Evolutionary conservation across 495 filamentous ascomycete genomes (phyloP), one percentile per base, ranked within the genome.

Genomic region (Talaromyces liani): DNA sequence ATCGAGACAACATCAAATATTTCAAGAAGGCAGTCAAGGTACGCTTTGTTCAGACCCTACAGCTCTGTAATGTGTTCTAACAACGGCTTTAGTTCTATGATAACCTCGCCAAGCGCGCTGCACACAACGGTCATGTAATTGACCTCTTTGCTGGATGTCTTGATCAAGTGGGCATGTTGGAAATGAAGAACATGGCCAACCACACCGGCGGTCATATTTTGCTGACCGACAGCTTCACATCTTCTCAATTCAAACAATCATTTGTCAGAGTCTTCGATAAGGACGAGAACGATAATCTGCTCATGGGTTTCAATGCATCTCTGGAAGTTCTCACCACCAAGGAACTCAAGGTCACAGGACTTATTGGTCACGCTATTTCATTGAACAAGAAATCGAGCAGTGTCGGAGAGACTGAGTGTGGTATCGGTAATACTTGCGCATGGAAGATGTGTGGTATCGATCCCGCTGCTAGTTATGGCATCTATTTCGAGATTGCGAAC

Each of bases 371-470:
- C 72, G 95, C 94, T 2, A 87, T 98, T 34, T 96, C 92, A 3
- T 78, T 97, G 71, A 97, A 97, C 80, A 99, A 98, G 80, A 99
- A 99, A 72, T 97, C 94, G 2, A 87, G 89, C 9, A 96, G 91
- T 6, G 95, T 99, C 29, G 95, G 95, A 53, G 95, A 99, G 78
- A 98, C 94, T 0, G 95, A 99, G 72, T 95, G 92, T 73, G 95
- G 95, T 67, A 97, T 98, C 68, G 95, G 95, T 70, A 98, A 98
- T 71, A 99, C 95, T 6, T 98, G 95, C 76, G 93, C 92, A 2
- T 99, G 95, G 95, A 99, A 98, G 78, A 97, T 99, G 92, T 98
- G 94, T 69, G 91, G 91, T 64, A 97, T 99, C 65, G 92, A 97
- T 68, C 95, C 95, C 31, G 87, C 86, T 58, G 87, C 94, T 29